Evolutionary conservation across 2,329 filamentous ascomycete genomes (phyloP).

Genomic region (Colletotrichum costaricense): DNA sequence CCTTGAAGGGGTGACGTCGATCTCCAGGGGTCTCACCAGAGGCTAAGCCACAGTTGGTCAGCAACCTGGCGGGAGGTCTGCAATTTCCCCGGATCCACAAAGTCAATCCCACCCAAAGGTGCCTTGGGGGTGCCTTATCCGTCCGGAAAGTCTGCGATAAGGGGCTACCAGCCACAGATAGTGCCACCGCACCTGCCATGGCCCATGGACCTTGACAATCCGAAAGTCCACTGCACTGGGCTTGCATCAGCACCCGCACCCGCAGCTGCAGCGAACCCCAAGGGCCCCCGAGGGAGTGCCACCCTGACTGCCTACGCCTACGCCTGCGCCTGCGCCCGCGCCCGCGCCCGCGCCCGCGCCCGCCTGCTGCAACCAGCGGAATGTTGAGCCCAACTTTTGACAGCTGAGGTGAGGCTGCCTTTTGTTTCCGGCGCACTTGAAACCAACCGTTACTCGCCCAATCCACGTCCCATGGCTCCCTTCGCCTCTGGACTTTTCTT

Average conservation of each 20-base stretch:
- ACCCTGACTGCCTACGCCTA: too few relatives aligned
- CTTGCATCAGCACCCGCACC: slow-evolving; percentile 16
- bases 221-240: neutral
- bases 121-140: neutral
- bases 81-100: slow-evolving; percentile 34
- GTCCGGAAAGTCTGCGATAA: neutral
- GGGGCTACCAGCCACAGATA: slow-evolving; percentile 16
- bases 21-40: slow-evolving; percentile 5
- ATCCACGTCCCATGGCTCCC: slow-evolving; percentile 28
- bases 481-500: slow-evolving; percentile 9
- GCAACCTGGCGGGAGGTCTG: slow-evolving; percentile 8
- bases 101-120: neutral
- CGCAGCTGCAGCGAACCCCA: slow-evolving; percentile 18
- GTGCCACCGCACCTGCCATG: slow-evolving; percentile 18
- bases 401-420: slow-evolving; percentile 25
- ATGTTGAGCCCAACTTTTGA: slow-evolving; percentile 35
- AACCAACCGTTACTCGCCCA: slow-evolving; percentile 28
- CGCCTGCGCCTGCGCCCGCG: neutral
- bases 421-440: slow-evolving; percentile 34
- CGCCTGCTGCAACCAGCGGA: slow-evolving; percentile 18
- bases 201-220: slow-evolving; percentile 7
- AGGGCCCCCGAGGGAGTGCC: too few relatives aligned
- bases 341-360: neutral
- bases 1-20: slow-evolving; percentile 28
- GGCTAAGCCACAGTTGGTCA: slow-evolving; percentile 27